Evolutionary conservation across 2,329 filamentous ascomycete species (phyloP).

Genomic region (Pezicula carpinea): DNA sequence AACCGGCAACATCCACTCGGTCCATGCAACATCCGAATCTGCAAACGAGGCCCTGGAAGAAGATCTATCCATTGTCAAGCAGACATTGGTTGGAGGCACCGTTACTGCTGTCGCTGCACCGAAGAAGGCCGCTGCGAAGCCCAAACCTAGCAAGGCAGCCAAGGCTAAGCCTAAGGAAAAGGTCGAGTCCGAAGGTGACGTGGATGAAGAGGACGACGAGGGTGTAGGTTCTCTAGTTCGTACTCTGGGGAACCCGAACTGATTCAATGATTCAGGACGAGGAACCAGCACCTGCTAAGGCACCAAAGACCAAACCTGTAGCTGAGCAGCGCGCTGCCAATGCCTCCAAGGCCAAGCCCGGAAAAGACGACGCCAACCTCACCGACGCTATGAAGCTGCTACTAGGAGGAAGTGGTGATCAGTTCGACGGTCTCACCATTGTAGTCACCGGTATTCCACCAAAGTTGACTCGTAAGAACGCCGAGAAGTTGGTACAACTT

Average conservation of each 20-base stretch:
- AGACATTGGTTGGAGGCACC: constrained; percentile 8
- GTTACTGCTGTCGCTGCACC: constrained; percentile 5
- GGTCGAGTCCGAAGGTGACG: constrained; percentile 1
- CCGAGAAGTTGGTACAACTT: constrained; percentile 13
- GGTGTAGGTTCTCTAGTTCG: too few relatives aligned
- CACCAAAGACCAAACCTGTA: constrained; percentile 17
- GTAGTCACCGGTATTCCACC: constrained; percentile 20
- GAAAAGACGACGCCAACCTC: constrained; percentile 5
- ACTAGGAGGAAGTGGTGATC: constrained; percentile 8
- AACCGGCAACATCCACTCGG: constrained; percentile 6
- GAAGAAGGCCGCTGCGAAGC: neutral
- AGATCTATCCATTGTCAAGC: neutral
- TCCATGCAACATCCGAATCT: constrained; percentile 11
- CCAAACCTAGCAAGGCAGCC: neutral
- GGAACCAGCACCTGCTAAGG: constrained; percentile 2
- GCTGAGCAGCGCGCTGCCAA: constrained; percentile 19
- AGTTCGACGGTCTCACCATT: constrained; percentile 9
- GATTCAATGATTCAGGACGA: neutral
- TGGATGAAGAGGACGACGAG: constrained; percentile 1
- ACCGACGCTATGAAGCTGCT: constrained; percentile 15
- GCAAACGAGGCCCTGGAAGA: constrained; percentile 7
- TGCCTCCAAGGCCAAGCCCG: constrained; percentile 10
- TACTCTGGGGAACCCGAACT: too few relatives aligned
- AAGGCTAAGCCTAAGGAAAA: constrained; percentile 3
- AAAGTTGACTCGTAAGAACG: constrained; percentile 15